Conservation (phyloP, 805 yeast genomes). For the Yarrowia porcina region DNA sequence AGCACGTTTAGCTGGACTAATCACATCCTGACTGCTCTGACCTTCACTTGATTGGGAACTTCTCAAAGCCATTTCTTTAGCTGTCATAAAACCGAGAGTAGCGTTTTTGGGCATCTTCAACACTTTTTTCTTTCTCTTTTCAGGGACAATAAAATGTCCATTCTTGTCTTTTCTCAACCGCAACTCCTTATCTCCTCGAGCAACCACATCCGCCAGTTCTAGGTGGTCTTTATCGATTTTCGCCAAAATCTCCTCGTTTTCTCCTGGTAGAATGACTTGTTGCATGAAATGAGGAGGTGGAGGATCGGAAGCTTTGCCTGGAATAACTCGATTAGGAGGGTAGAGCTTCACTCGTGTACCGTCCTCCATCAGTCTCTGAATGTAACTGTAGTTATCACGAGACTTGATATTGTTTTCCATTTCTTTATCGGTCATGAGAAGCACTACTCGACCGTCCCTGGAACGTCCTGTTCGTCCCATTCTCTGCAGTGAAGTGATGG, state of each 20-base stretch:
- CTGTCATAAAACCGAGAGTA: neutral
- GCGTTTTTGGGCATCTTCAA: conserved; percentile 9
- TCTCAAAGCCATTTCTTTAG: neutral
- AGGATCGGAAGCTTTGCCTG: conserved; percentile 42
- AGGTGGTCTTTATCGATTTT: conserved; percentile 5
- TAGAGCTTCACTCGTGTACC: conserved; percentile 34
- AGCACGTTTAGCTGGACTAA: neutral
- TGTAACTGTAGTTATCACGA: conserved; percentile 73
- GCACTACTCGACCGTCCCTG: conserved; percentile 76
- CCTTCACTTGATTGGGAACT: neutral
- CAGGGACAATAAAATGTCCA: neutral
- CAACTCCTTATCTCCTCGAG: neutral
- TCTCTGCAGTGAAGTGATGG: conserved; percentile 88
- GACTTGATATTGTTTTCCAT: conserved; percentile 76
- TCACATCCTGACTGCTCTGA: neutral
- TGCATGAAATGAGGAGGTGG: conserved; percentile 56
- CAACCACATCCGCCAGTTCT: conserved; percentile 15
- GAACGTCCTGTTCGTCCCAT: conserved; percentile 99
- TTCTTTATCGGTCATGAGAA: conserved; percentile 76
- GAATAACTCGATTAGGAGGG: conserved; percentile 66
- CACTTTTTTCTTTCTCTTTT: conserved; percentile 1
- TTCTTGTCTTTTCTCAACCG: neutral
- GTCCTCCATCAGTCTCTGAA: conserved; percentile 61
- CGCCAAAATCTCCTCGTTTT: conserved; percentile 47
- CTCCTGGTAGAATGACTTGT: conserved; percentile 65